Base-by-base conservation (phyloP, 306 rosid genomes). In the Sechiopsis laciniata region DNA sequence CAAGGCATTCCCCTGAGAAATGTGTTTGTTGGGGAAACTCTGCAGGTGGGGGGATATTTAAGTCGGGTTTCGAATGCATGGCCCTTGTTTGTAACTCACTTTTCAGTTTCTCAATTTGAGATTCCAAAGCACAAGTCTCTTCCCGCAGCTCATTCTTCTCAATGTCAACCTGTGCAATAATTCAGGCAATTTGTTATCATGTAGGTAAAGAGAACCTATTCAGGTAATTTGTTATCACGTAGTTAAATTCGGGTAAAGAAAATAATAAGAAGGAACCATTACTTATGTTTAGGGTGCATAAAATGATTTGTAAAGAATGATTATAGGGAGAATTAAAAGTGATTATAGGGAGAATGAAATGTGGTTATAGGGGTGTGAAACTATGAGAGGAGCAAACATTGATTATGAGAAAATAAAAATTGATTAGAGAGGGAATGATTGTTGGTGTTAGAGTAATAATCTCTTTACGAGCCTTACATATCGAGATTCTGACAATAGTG, bases 91-190 rank as follows among this genome's bases (percentile, higher is more conserved):
- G 78, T 60, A 94, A 73, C 87, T 94, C 99, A 7, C 79, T 78
- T 61, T 80, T 85, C 62, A 94, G 85, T 73, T 80, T 85, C 82
- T 81, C 89, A n/a, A 89, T 84, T 79, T 87, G 90, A 65, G 74
- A 82, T 80, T 84, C 89, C 37, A 94, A 77, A 46, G 86, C 74
- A 46, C 87, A 75, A 73, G 82, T 91, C 62, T 94, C 99, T 67
- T 94, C 99, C 81, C 70, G 59, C 51, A 94, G 82, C 75, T 94
- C 99, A 76, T 82, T 86, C 82, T 89, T 91, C 84, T 91, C 99
- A 50, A 79, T 35, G 14, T 79, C 79, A 73, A 94, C 90, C 98
- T 94, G 87, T 55, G 77, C 79, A 46, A 73, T 63, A 9, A 63
- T 51, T 55, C 55, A 35, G 37, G 71, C 29, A 69, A 55, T 62